Evolutionary conservation across 2,329 filamentous ascomycete genomes (phyloP).

Genomic region (Penicillium sp.): DNA sequence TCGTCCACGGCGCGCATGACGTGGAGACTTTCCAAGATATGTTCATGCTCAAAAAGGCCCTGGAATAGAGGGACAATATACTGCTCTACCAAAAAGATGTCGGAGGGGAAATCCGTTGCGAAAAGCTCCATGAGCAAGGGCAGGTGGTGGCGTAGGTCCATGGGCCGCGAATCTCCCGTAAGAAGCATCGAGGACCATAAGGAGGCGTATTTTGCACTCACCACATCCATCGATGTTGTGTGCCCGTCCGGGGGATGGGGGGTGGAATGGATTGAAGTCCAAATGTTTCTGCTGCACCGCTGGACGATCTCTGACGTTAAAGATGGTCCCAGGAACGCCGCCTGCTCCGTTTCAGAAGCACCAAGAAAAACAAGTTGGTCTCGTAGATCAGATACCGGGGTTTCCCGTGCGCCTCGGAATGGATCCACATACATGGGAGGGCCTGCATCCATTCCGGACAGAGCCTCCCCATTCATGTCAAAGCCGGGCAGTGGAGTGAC

Average conservation of each 20-base stretch:
- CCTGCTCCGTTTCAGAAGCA: slow-evolving; percentile 45
- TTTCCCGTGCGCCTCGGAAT: slow-evolving; percentile 72
- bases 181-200: slow-evolving; percentile 73
- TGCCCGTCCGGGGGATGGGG: slow-evolving; percentile 38
- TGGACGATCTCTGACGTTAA: slow-evolving; percentile 71
- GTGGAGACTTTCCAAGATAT: slow-evolving; percentile 60
- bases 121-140: slow-evolving; percentile 69
- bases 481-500: slow-evolving; percentile 67
- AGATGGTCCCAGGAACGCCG: slow-evolving; percentile 67
- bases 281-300: slow-evolving; percentile 80
- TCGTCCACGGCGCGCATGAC: slow-evolving; percentile 63
- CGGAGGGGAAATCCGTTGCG: slow-evolving; percentile 70
- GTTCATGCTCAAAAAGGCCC: slow-evolving; percentile 58
- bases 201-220: slow-evolving; percentile 71
- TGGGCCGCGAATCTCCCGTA: slow-evolving; percentile 45
- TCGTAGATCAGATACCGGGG: slow-evolving; percentile 65
- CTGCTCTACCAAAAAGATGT: slow-evolving; percentile 72
- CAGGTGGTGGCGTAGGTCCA: slow-evolving; percentile 66
- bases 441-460: slow-evolving; percentile 30
- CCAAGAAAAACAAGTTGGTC: slow-evolving; percentile 63
- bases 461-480: slow-evolving; percentile 62
- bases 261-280: slow-evolving; percentile 69
- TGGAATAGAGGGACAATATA: slow-evolving; percentile 69
- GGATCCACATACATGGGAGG: slow-evolving; percentile 83
- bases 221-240: slow-evolving; percentile 57